A percentile compares a stretch with the other conserved stretches of the same genome.
Evolutionary conservation across 177 flowering plant genomes (phyloP).

Genomic region (Tripterygium wilfordii): DNA sequence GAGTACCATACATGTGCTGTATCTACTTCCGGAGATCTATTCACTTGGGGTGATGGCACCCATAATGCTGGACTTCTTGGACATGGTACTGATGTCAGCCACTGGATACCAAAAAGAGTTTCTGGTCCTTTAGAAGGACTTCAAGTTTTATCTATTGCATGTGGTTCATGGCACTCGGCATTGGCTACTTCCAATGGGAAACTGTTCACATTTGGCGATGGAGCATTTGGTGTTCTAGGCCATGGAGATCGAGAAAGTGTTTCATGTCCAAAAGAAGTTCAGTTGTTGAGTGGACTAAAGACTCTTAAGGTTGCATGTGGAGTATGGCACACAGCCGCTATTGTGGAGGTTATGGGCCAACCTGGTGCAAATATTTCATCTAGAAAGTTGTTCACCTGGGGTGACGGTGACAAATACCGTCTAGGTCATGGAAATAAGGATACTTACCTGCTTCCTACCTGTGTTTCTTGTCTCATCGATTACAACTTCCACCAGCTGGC

Average conservation of each 20-base stretch:
- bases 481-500: constrained; percentile 43
- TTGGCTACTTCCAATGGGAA: constrained; percentile 37
- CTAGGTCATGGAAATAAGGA: constrained; percentile 48
- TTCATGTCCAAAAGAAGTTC: constrained; percentile 35
- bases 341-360: constrained; percentile 35
- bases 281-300: constrained; percentile 27
- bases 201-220: constrained; percentile 43
- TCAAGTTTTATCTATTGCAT: constrained; percentile 38
- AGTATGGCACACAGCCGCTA: constrained; percentile 50
- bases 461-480: constrained; percentile 40
- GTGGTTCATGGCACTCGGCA: constrained; percentile 49
- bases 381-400: constrained; percentile 49
- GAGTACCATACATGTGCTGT: constrained; percentile 45
- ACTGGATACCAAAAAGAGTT: constrained; percentile 46
- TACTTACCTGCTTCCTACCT: constrained; percentile 31
- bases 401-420: constrained; percentile 44
- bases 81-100: constrained; percentile 37
- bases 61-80: constrained; percentile 49
- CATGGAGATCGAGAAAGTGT: constrained; percentile 40
- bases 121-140: constrained; percentile 37
- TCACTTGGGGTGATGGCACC: constrained; percentile 46
- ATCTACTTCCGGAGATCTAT: constrained; percentile 38
- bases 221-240: constrained; percentile 40
- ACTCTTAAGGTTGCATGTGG: constrained; percentile 44
- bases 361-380: constrained; percentile 23